Conservation (phyloP, 2,329 filamentous ascomycete species). For the Falciphora oryzae region DNA sequence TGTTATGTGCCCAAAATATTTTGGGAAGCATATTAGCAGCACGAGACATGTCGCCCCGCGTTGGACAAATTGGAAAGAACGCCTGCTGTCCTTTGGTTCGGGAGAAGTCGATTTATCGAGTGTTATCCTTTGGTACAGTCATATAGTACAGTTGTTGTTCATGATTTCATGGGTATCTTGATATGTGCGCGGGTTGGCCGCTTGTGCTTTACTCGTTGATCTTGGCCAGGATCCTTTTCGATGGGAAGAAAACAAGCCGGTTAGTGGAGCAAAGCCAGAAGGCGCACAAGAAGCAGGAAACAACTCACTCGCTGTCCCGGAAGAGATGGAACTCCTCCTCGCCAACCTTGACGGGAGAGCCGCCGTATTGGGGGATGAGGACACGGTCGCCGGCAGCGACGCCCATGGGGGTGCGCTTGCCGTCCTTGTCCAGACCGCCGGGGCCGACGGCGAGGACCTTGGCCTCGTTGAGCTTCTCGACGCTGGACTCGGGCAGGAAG, state of each 20-base stretch:
- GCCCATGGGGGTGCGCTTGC: constrained; percentile 79
- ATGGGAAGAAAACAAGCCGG: constrained; percentile 13
- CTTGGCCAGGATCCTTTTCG: constrained; percentile 83
- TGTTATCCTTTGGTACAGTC: constrained; percentile 10
- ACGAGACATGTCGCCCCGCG: neutral
- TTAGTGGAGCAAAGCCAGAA: neutral
- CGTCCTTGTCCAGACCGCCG: constrained; percentile 79
- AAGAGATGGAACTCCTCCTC: constrained; percentile 96
- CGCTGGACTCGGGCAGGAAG: constrained; percentile 92
- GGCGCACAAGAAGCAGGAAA: neutral
- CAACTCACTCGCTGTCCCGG: constrained; percentile 92
- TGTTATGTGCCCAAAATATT: neutral
- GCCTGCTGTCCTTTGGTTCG: neutral
- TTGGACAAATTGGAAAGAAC: neutral
- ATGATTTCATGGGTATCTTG: constrained; percentile 23
- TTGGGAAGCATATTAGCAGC: neutral
- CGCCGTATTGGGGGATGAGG: constrained; percentile 92
- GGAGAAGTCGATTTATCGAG: constrained; percentile 3
- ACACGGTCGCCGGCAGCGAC: constrained; percentile 84
- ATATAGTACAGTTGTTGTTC: constrained; percentile 12
- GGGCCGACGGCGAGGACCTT: constrained; percentile 94
- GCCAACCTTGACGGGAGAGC: constrained; percentile 92
- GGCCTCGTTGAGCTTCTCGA: constrained; percentile 98
- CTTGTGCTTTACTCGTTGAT: constrained; percentile 79
- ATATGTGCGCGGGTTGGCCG: constrained; percentile 18